Evolutionary conservation across 2,329 filamentous ascomycete species (phyloP).

Genomic region (Waltergamsia citrina): DNA sequence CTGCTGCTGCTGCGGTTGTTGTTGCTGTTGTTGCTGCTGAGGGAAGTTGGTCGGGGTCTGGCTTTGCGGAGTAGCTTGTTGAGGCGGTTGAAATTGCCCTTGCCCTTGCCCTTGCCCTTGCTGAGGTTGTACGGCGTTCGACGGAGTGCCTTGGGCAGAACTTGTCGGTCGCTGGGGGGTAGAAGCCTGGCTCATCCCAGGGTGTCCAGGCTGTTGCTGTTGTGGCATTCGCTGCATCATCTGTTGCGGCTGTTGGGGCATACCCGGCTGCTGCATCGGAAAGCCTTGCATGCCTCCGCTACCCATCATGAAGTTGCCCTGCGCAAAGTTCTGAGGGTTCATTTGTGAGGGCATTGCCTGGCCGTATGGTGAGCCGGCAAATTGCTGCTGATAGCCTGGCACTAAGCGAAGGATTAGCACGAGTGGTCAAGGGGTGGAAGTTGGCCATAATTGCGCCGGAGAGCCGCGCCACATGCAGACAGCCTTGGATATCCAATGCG

Average conservation of each 20-base stretch:
- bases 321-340: slow-evolving; percentile 41
- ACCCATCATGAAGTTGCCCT: slow-evolving; percentile 38
- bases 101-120: slow-evolving; percentile 6
- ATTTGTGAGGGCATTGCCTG: slow-evolving; percentile 38
- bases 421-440: not conserved
- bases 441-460: not conserved
- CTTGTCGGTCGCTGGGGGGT: slow-evolving; percentile 24
- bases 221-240: slow-evolving; percentile 32
- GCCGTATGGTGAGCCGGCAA: slow-evolving; percentile 47
- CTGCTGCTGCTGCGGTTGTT: slow-evolving; percentile 12
- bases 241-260: slow-evolving; percentile 36
- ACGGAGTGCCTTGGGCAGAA: slow-evolving; percentile 16
- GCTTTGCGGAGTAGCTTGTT: slow-evolving; percentile 23
- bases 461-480: not conserved
- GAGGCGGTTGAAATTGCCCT: slow-evolving; percentile 16
- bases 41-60: slow-evolving; percentile 18
- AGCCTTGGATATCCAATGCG: not conserved
- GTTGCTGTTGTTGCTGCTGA: slow-evolving; percentile 3
- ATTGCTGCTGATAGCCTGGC: slow-evolving; percentile 50
- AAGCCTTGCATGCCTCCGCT: slow-evolving; percentile 42
- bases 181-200: slow-evolving; percentile 16
- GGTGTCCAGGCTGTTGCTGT: slow-evolving; percentile 15
- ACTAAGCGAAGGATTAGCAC: slow-evolving; percentile 23
- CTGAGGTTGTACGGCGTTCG: slow-evolving; percentile 4
- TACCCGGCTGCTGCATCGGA: slow-evolving; percentile 42